These are phyloP conservation scores for Aplosporella prunicola DNA, from an alignment of 2,329 filamentous ascomycete genomes.

Conservation along the genomic window DNA sequence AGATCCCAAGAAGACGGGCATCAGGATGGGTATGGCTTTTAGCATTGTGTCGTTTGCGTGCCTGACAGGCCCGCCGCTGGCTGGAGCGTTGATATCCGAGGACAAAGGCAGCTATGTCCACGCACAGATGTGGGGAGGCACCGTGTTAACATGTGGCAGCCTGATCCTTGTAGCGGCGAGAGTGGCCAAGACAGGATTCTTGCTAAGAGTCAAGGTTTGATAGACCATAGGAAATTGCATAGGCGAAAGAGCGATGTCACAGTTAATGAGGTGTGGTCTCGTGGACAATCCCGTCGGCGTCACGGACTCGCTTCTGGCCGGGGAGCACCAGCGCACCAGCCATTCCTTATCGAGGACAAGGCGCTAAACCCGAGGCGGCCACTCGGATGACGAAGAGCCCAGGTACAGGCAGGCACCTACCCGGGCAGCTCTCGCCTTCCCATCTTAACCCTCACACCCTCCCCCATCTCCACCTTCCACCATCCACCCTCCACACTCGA, in stretches of 20 bases:
- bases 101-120: slow-evolving; percentile 22
- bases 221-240: too few relatives aligned
- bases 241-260: too few relatives aligned
- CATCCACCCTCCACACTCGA: neutral
- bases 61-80: slow-evolving; percentile 27
- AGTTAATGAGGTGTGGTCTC: slow-evolving; percentile 5
- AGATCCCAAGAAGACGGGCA: slow-evolving; percentile 25
- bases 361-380: neutral
- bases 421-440: neutral
- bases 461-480: neutral
- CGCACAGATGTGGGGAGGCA: slow-evolving; percentile 22
- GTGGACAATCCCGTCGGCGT: slow-evolving; percentile 8
- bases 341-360: slow-evolving; percentile 3
- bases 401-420: slow-evolving; percentile 5
- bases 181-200: slow-evolving; percentile 22
- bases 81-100: slow-evolving; percentile 24
- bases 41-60: slow-evolving; percentile 27
- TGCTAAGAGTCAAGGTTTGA: slow-evolving; percentile 23
- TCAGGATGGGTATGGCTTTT: slow-evolving; percentile 29
- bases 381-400: slow-evolving; percentile 10
- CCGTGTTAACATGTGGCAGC: slow-evolving; percentile 21
- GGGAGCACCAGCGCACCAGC: slow-evolving; percentile 3
- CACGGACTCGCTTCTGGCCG: too few relatives aligned
- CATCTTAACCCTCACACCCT: neutral
- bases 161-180: slow-evolving; percentile 22